Percentiles rank a stretch among this genome's conserved stretches.
Evolutionary conservation across 495 filamentous ascomycete genomes (phyloP).

Genomic region (Penicillium daleae): DNA sequence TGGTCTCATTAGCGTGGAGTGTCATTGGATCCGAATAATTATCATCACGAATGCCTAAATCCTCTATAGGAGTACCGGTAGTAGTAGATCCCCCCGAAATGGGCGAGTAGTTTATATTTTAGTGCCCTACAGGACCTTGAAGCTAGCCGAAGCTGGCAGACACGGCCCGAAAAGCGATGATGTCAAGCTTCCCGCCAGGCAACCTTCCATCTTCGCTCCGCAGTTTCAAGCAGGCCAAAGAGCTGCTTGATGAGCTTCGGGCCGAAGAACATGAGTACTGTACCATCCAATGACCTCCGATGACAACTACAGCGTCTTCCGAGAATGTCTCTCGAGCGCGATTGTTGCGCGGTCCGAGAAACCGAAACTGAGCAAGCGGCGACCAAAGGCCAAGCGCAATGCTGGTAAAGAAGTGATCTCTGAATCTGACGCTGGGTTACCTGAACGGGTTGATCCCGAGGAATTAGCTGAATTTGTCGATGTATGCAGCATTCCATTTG

Average conservation of each 20-base stretch:
- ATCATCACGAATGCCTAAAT: too few relatives aligned
- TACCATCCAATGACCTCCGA: constrained; percentile 30
- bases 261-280: not conserved
- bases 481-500: constrained; percentile 35
- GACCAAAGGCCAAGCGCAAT: constrained; percentile 42
- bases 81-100: too few relatives aligned
- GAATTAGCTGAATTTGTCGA: constrained; percentile 77
- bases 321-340: constrained; percentile 64
- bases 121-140: too few relatives aligned
- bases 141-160: not conserved
- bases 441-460: constrained; percentile 53
- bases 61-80: too few relatives aligned
- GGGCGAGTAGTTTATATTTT: too few relatives aligned
- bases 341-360: constrained; percentile 59
- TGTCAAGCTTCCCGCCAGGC: not conserved
- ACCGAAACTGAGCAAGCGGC: constrained; percentile 46
- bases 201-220: not conserved
- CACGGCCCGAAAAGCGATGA: not conserved
- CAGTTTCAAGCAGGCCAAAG: too few relatives aligned
- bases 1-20: too few relatives aligned
- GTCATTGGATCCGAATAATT: too few relatives aligned
- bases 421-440: constrained; percentile 10
- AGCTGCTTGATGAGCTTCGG: not conserved
- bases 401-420: constrained; percentile 24
- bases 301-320: constrained; percentile 69